phyloP scores from a whole-genome alignment of 768 basidiomycete genomes.

The Termitomyces sp. region DNA sequence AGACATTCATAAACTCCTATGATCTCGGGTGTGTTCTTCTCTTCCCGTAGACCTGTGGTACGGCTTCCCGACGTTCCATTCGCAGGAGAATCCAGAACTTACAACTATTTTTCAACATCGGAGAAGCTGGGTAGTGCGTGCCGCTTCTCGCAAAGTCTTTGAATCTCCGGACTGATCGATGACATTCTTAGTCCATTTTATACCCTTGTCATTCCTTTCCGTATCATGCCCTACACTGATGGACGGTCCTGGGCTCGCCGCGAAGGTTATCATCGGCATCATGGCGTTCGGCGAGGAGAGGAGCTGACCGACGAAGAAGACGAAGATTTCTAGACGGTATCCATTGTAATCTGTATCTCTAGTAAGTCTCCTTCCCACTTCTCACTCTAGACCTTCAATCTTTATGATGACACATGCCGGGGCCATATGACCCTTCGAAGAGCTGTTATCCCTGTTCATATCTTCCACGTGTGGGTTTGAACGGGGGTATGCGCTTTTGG shows the following conservation, averaged over 20 bases:
- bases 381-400: neutral
- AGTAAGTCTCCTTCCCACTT: neutral
- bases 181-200: slow-evolving; percentile 51
- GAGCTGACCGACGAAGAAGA: slow-evolving; percentile 87
- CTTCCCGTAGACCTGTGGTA: neutral
- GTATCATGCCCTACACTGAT: slow-evolving; percentile 77
- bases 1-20: slow-evolving; percentile 88
- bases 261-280: slow-evolving; percentile 56
- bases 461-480: neutral
- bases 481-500: slow-evolving; percentile 23
- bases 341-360: neutral
- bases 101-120: slow-evolving; percentile 83
- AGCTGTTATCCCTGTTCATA: neutral
- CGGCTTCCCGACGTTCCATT: neutral
- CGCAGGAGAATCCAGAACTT: slow-evolving; percentile 61
- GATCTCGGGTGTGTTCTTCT: slow-evolving; percentile 63
- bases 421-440: slow-evolving; percentile 79
- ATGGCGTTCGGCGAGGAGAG: slow-evolving; percentile 67
- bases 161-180: neutral
- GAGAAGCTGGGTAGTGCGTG: slow-evolving; percentile 75
- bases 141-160: neutral
- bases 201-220: slow-evolving; percentile 80
- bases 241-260: slow-evolving; percentile 77
- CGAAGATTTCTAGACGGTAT: slow-evolving; percentile 29
- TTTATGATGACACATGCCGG: slow-evolving; percentile 69